Percentiles rank a stretch among this genome's conserved stretches.
These are phyloP conservation scores for Solanum corneliomulleri DNA, from an alignment of 257 asterid genomes.

Conservation along the genomic window DNA sequence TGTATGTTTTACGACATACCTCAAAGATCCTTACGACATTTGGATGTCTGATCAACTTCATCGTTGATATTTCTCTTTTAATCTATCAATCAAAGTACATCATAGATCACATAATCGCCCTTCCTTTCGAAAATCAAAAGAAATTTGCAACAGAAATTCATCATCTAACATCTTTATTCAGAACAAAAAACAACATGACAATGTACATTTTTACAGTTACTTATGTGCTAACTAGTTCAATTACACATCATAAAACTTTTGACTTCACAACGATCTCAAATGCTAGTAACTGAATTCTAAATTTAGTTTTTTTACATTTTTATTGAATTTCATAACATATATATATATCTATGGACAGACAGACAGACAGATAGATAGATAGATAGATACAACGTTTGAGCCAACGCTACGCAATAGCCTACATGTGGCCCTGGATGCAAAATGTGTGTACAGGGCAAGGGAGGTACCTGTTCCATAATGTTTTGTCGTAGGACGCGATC, in stretches of 20 bases:
- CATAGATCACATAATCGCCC: not conserved
- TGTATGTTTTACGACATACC: constrained; percentile 18
- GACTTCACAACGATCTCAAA: not conserved
- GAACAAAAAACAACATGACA: not conserved
- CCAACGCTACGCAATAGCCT: not conserved
- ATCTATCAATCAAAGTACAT: constrained; percentile 26
- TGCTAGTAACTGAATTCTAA: not conserved
- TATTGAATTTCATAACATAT: not conserved
- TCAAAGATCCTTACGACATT: constrained; percentile 59
- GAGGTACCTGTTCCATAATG: constrained; percentile 60
- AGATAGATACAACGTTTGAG: not conserved
- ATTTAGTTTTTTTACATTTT: not conserved
- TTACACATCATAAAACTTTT: too few species aligned
- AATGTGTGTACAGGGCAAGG: not conserved
- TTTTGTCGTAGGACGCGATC: constrained; percentile 49
- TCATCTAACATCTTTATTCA: not conserved
- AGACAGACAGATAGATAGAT: too few species aligned
- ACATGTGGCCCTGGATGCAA: not conserved
- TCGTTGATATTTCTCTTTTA: constrained; percentile 72
- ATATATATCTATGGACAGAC: too few species aligned
- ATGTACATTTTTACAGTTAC: not conserved
- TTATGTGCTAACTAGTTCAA: not conserved
- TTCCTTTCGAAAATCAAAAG: not conserved
- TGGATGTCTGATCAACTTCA: constrained; percentile 83
- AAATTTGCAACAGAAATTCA: not conserved